Base-by-base conservation (phyloP, 139 green algal genomes). In the Nannochloris sp. region DNA sequence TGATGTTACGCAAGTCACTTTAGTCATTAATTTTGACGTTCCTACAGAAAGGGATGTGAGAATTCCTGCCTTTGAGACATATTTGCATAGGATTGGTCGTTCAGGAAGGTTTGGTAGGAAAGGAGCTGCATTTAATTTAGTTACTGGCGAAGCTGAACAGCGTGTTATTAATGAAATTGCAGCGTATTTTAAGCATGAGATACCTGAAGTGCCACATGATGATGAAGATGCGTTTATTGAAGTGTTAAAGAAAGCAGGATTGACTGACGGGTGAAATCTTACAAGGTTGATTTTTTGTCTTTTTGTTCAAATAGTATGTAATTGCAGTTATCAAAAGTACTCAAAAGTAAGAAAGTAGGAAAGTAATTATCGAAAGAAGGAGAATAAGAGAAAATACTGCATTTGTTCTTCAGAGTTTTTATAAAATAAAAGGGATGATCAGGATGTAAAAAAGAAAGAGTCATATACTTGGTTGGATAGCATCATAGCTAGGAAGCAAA, bases 21-120 rank as follows among this genome's bases (percentile, higher is more conserved):
- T 99, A 54, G 95, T 99, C 14, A 85, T 99, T 61, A 99, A 99
- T 82, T 98, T 91, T 72, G 88, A 98, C 60, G 72, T 96, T 53
- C 95, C 95, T 0, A 78, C 90, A 48, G 86, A 97, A 71, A 74
- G 83, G 2, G 80, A 94, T 71, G n/a, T 73, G 30, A 63, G 61
- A 31, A 86, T 66, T 15, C 92, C 94, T 31, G 85, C 83, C 31
- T 97, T 90, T 70, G 95, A 99, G 71, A 98, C 91, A 5, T 99
- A 99, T 77, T 76, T 99, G 31, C 95, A 99, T 77, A 82, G 95
- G 65, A 98, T 99, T 65, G 94, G 94, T 10, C 83, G 95, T 31
- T 87, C 64, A 24, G 94, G 93, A 9, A 79, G 94, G 5, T 99
- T 99, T 78, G 94, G 94, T 2, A 80, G 89, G 34, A 97, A 97